A percentile compares a stretch with the other conserved stretches of the same genome.
These are phyloP conservation scores for Stellera chamaejasme DNA, from an alignment of 345 rosid species.

Conservation along the genomic window DNA sequence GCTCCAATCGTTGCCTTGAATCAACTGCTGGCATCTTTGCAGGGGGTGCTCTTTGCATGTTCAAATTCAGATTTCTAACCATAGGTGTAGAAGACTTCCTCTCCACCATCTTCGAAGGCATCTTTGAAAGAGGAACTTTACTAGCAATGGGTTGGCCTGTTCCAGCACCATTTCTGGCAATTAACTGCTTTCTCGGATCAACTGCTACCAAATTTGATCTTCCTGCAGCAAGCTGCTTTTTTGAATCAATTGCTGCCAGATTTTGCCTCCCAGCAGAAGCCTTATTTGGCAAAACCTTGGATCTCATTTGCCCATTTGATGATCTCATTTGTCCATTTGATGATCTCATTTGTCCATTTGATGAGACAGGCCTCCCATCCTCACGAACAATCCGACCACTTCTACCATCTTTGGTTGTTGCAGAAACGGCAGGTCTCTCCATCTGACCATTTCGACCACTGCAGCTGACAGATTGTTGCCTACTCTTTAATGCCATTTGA, in stretches of 20 bases:
- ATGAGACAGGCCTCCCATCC: conserved; percentile 34
- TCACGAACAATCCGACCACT: conserved; percentile 4
- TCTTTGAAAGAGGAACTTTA: conserved; percentile 36
- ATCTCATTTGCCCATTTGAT: no score
- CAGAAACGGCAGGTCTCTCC: no score
- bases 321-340: conserved; percentile 26
- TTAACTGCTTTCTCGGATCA: conserved; percentile 33
- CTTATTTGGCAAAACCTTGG: conserved; percentile 13
- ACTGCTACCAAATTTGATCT: conserved; percentile 13
- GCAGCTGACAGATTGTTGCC: conserved; percentile 33
- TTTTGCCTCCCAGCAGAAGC: conserved; percentile 28
- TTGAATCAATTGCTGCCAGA: conserved; percentile 24
- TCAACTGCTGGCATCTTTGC: conserved; percentile 37
- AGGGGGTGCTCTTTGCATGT: conserved; percentile 29
- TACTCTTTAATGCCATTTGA: conserved; percentile 41
- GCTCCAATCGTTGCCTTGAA: conserved; percentile 43
- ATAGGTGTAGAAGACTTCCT: conserved; percentile 30
- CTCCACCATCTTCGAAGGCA: conserved; percentile 23
- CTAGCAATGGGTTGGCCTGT: conserved; percentile 42
- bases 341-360: conserved; percentile 33
- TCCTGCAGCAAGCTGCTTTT: conserved; percentile 29
- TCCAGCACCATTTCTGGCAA: conserved; percentile 34
- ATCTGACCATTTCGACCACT: conserved; percentile 35
- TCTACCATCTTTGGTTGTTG: no score
- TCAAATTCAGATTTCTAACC: conserved; percentile 28